Evolutionary conservation across 495 filamentous ascomycete genomes (phyloP), one percentile per base, ranked within the genome.

Genomic region (Rusavskia elegans): DNA sequence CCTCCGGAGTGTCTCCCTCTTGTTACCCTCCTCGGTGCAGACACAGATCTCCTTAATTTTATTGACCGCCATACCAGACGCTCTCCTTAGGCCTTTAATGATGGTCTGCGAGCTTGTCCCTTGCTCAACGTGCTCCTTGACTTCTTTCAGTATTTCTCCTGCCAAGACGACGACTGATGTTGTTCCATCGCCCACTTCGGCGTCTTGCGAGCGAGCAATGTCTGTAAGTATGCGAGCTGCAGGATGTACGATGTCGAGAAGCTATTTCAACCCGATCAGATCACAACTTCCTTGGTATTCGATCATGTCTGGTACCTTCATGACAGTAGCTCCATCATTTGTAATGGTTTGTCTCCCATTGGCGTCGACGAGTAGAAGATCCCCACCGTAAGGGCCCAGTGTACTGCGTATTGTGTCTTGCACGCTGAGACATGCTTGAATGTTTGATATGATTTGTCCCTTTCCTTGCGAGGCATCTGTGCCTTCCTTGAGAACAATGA

Each of bases 41-140:
- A 96, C 80, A 27, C 87, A 83, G 70, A 98, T 98, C 68, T 98
- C 92, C 76, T 89, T 93, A 61, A 98, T 84, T 74, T 95, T 96
- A 72, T 96, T 96, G 64, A 96, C 90, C 4, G 92, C 92, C 83
- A 98, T 90, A 52, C 74, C 70, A 35, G 83, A 84, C 25, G 89
- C 86, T 70, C 84, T 85, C 70, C 92, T 79, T 57, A 96, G 75
- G 59, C 89, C 92, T 78, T 95, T 97, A 65, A 96, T 85, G 65
- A 98, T 95, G 44, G 86, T 85, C 74, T 96, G 92, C 61, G 90
- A 85, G 73, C 92, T 95, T 59, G 97, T 87, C 49, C 92, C 92
- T 67, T 92, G 85, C 70, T 98, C 92, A 39, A 98, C 93, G 61
- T 86, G 81, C 61, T 94, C 89, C 59, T 86, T 88, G 59, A 95